Evolutionary conservation across 345 rosid species (phyloP).

Genomic region (Gossypium arboreum): DNA sequence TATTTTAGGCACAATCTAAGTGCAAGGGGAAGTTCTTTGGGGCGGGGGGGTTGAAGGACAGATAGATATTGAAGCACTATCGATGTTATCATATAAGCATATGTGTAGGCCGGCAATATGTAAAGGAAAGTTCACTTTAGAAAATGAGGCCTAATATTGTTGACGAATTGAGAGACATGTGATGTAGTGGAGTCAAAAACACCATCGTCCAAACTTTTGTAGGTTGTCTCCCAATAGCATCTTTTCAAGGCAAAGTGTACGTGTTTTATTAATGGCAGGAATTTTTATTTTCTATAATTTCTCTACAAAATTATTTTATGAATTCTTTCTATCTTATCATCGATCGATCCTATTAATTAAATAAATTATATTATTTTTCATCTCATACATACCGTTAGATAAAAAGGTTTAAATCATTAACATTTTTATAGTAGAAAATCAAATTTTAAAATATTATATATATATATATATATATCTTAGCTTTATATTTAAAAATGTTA

Average conservation of each 20-base stretch:
- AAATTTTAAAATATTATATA: too few species aligned
- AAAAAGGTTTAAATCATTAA: too few species aligned
- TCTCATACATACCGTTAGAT: too few species aligned
- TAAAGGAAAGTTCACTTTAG: neutral
- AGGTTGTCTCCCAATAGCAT: constrained; percentile 1
- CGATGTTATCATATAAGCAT: neutral
- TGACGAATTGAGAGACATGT: constrained; percentile 1
- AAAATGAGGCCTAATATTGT: neutral
- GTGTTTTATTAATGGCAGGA: neutral
- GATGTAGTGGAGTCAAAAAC: neutral
- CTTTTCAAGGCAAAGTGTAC: neutral
- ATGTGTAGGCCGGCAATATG: neutral
- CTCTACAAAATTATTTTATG: too few species aligned
- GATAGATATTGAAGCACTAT: neutral
- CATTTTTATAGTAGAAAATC: too few species aligned
- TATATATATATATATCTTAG: too few species aligned
- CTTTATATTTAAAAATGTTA: too few species aligned
- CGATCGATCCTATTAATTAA: too few species aligned
- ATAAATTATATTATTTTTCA: too few species aligned
- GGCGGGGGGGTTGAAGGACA: neutral
- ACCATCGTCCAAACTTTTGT: neutral
- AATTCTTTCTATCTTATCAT: too few species aligned
- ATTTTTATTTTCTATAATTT: neutral
- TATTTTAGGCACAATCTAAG: neutral
- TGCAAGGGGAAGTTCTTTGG: neutral